Base-by-base conservation (phyloP, 2,329 filamentous ascomycete species). In the Talaromyces sp. region DNA sequence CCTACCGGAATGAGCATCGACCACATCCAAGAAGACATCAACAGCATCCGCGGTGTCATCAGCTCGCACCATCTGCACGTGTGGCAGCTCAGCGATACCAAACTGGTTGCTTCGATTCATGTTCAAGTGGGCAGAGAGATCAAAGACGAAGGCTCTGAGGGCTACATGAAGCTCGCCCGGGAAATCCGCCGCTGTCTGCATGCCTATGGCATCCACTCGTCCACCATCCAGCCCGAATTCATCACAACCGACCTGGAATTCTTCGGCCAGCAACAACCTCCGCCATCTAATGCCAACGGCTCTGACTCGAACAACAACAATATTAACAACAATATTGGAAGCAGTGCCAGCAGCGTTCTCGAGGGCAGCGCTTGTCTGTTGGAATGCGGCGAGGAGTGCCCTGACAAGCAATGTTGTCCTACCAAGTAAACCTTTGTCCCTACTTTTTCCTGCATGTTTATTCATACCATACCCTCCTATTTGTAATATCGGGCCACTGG, bases 61-160 rank as follows among this genome's bases (percentile, higher is more conserved):
- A 91, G 89, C 72, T 96, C 92, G 70, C 94, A 99, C 76, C 93
- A 99, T 73, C 83, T 99, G 24, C 94, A 99, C 73, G 92, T 99
- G 63, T 99, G 94, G 94, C 93, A 97, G 75, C 84, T 99, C 35
- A 96, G 90, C 17, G 93, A 97, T 72, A 94, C 92, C 57, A 96
- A 97, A 79, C 82, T 96, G 35, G 89, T 99, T 41, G 93, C 94
- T 12, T 94, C 90, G 11, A 85, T 99, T 75, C 94, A 99, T 72
- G 88, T 99, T 51, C 91, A 96, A 73, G 89, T 99, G 24, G 87
- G 88, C 53, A 96, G 96, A 73, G 90, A 92, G 66, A 92, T 96
- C 74, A 88, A 92, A 70, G 90, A 89, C 54, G 86, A 92, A 66
- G 88, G 88, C 48, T 85, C 83, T 0, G 83, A 83, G 58, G 86